Evolutionary conservation across 495 filamentous ascomycete species (phyloP).

Genomic region (Cercophora samala): DNA sequence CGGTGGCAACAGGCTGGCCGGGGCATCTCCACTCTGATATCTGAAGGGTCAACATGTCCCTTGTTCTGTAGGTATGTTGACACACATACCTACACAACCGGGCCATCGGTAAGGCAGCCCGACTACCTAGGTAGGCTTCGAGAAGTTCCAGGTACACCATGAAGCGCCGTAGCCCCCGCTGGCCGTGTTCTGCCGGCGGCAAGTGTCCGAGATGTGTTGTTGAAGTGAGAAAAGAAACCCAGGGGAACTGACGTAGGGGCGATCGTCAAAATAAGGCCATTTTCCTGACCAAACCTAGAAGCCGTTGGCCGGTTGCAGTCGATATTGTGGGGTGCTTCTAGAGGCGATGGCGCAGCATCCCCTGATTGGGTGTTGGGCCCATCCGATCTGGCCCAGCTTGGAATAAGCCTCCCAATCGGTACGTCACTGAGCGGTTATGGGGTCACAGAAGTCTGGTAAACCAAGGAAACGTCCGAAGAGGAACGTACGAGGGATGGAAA

Average conservation of each 20-base stretch:
- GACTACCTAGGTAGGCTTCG: too few relatives aligned
- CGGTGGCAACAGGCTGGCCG: background rate
- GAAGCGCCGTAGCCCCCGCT: too few relatives aligned
- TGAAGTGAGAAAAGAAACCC: background rate
- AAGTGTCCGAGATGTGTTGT: too few relatives aligned
- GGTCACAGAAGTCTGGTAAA: background rate
- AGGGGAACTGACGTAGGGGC: constrained; percentile 9
- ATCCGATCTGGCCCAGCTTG: constrained; percentile 9
- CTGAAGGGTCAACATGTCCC: too few relatives aligned
- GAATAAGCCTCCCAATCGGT: constrained; percentile 3
- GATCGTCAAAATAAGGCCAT: constrained; percentile 10
- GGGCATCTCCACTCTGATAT: background rate
- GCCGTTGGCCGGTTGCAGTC: constrained; percentile 12
- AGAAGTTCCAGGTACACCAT: too few relatives aligned
- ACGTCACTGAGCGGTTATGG: constrained; percentile 10
- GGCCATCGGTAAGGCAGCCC: too few relatives aligned
- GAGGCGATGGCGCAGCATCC: background rate
- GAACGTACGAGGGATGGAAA: background rate
- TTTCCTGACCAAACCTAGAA: constrained; percentile 2
- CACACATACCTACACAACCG: too few relatives aligned
- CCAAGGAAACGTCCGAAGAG: background rate
- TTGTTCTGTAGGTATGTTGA: background rate
- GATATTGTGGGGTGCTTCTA: background rate
- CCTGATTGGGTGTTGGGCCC: constrained; percentile 11
- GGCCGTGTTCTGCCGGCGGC: too few relatives aligned